These are phyloP conservation scores for Glomus cerebriforme DNA, from an alignment of 192 early-diverging fungal genomes.

Conservation along the genomic window DNA sequence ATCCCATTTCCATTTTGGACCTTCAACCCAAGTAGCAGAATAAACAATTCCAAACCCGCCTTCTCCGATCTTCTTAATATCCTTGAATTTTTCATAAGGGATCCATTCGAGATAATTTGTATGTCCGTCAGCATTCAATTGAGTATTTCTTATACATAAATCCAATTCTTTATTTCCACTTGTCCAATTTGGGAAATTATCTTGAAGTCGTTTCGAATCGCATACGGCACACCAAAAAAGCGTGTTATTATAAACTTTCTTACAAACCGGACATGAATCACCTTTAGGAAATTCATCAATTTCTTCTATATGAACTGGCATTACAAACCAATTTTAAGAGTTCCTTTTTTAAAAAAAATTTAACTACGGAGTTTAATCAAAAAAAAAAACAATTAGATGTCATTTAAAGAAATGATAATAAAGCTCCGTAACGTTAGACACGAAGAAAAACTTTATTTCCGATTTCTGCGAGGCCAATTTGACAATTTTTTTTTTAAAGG, in stretches of 20 bases:
- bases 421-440: background rate
- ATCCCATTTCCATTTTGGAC: slow-evolving; percentile 4
- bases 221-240: slow-evolving; percentile 10
- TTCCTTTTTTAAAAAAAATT: no score
- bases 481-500: background rate
- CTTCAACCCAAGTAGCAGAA: slow-evolving; percentile 9
- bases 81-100: background rate
- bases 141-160: background rate
- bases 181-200: slow-evolving; percentile 2
- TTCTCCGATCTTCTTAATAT: background rate
- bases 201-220: background rate
- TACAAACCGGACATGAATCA: background rate
- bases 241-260: background rate
- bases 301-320: background rate
- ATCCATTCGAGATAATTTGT: slow-evolving; percentile 12
- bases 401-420: background rate
- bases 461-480: background rate
- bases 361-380: background rate
- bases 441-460: background rate
- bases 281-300: background rate
- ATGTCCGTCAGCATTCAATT: background rate
- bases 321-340: no score
- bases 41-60: background rate
- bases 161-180: slow-evolving; percentile 1
- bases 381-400: background rate